phyloP scores from a whole-genome alignment of 106 monocot genomes.

The Dioscorea alata region DNA sequence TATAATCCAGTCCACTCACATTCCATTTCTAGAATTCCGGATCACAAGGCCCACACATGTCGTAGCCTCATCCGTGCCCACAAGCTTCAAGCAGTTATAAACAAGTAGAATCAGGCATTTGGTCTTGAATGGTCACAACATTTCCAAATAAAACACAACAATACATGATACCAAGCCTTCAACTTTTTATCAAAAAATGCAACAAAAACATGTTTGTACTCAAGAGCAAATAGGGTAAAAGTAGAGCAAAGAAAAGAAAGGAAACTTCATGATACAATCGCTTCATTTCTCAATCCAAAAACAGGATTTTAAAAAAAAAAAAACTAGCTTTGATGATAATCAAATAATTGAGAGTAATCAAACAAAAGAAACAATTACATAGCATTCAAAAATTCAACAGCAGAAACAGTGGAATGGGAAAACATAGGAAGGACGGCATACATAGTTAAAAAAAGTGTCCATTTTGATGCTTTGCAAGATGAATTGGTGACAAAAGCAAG shows the following conservation, averaged over 20 bases:
- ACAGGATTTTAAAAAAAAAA: not conserved
- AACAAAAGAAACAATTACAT: not conserved
- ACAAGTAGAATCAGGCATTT: not conserved
- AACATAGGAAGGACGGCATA: not conserved
- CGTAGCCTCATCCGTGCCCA: constrained; percentile 92
- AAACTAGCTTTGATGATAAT: not conserved
- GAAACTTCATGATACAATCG: not conserved
- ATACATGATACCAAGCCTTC: no score
- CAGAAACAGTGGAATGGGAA: not conserved
- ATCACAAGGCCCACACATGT: constrained; percentile 90
- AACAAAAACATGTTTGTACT: not conserved
- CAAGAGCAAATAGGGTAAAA: not conserved
- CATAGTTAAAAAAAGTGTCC: not conserved
- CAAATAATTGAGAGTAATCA: not conserved
- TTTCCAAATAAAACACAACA: not conserved
- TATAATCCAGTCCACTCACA: constrained; percentile 28
- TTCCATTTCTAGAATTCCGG: constrained; percentile 66
- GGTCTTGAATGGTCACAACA: not conserved
- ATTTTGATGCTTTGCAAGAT: not conserved
- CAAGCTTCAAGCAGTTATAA: constrained; percentile 28
- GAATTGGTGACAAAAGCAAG: not conserved
- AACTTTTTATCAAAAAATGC: not conserved
- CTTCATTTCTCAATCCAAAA: not conserved
- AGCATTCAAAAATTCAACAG: not conserved
- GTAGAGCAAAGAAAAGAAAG: not conserved